A percentile compares a stretch with the other conserved stretches of the same genome.
phyloP scores from a whole-genome alignment of 2,329 filamentous ascomycete genomes.

The Scleromitrula shiraiana region DNA sequence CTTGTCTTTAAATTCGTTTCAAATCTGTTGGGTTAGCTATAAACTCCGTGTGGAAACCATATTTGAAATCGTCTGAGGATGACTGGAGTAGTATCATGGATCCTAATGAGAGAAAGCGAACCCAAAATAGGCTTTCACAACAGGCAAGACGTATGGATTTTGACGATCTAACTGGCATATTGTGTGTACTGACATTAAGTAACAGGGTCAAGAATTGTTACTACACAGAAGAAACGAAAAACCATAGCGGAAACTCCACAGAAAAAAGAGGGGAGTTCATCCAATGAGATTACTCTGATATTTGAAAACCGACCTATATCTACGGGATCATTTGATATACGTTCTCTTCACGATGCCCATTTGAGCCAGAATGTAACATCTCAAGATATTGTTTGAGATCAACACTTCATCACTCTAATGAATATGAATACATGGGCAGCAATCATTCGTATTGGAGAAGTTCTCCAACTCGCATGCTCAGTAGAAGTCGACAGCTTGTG shows the following conservation, averaged over 20 bases:
- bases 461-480: constrained; percentile 13
- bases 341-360: background rate
- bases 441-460: constrained; percentile 12
- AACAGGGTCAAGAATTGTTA: constrained; percentile 12
- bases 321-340: constrained; percentile 2
- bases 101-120: constrained; percentile 22
- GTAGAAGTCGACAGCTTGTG: constrained; percentile 14
- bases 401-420: constrained; percentile 15
- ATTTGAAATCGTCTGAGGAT: constrained; percentile 20
- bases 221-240: constrained; percentile 5
- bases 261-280: constrained; percentile 2
- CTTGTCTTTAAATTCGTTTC: too few species aligned
- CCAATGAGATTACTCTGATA: background rate
- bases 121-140: constrained; percentile 25
- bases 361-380: background rate
- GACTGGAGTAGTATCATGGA: constrained; percentile 31
- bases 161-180: background rate
- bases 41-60: constrained; percentile 15
- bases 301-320: constrained; percentile 6
- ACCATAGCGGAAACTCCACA: background rate
- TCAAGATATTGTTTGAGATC: constrained; percentile 13
- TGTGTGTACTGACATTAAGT: constrained; percentile 4
- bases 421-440: constrained; percentile 12
- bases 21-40: background rate
- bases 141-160: constrained; percentile 19